Evolutionary conservation across 2,329 filamentous ascomycete species (phyloP), one percentile per base, ranked within the genome.

Genomic region (Sporothrix globosa): DNA sequence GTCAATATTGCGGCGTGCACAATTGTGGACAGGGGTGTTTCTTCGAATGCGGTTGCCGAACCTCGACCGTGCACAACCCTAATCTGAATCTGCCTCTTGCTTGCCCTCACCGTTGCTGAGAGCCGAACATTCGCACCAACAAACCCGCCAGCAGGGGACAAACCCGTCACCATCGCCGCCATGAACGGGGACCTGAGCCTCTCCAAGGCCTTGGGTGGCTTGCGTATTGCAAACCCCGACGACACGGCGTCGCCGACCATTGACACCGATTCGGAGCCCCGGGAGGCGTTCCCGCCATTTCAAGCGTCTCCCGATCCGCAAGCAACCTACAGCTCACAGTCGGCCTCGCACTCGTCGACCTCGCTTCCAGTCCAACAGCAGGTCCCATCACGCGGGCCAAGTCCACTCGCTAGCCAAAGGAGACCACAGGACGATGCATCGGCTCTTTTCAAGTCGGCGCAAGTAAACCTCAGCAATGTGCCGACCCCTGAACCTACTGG

Each of bases 201-300:
- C 75, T 96, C 93, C 78, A 92, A 94, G 83, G 92, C 93, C 78
- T 87, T 98, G 77, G 96, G 96, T 78, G 95, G 95, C 77, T 85
- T 99, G 81, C 92, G 95, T 80, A 98, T 99, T 80, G 95, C 96
- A 77, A 99, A 98, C 81, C 95, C 95, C 69, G 94, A 97, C 82
- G 89, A 96, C 50, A 46, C 60, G 9, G 70, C 66, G 1, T 73
- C 72, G 6, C 58, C 73, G 5, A 68, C 66, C 14, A 58, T 27
- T 5, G 71, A 71, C 14, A 52, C 24, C 41, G 14, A 58, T 14
- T 61, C 70, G 21, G 34, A 46, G 1, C 5, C 69, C 19, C 24
- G 48, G 30, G 63, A 72, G 21, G 34, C 48, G 5, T 46, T 71
- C 24, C 11, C 68, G 7, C 53, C 69, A 30, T 14, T 54, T 7